These are phyloP conservation scores for Albophoma yamanashiensis DNA, from an alignment of 2,329 filamentous ascomycete genomes.

Conservation along the genomic window DNA sequence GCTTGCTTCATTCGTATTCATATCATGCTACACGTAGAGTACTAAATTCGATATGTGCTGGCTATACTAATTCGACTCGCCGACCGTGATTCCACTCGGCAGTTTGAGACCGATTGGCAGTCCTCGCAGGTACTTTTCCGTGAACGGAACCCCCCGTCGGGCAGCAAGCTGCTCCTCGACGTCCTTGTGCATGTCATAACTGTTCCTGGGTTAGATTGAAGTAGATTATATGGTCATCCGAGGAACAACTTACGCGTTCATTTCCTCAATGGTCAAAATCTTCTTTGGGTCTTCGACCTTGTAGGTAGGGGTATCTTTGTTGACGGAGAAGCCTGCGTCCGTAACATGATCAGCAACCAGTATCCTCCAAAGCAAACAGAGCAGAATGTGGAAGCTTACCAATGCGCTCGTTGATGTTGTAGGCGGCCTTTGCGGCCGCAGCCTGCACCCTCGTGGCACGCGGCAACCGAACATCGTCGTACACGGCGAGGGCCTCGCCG, in stretches of 20 bases:
- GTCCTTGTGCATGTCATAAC: constrained; percentile 49
- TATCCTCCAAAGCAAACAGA: background rate
- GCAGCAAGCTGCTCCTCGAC: constrained; percentile 36
- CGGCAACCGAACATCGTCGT: constrained; percentile 42
- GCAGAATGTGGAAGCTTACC: constrained; percentile 20
- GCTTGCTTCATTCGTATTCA: too few relatives aligned
- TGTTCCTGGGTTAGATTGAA: constrained; percentile 8
- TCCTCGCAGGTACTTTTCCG: constrained; percentile 27
- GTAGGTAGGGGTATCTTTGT: constrained; percentile 44
- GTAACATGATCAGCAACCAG: background rate
- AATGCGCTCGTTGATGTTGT: constrained; percentile 54
- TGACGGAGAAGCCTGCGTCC: constrained; percentile 47
- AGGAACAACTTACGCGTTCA: constrained; percentile 44
- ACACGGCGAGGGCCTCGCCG: constrained; percentile 33
- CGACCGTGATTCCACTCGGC: constrained; percentile 34
- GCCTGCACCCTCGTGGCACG: constrained; percentile 45
- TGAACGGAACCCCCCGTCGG: constrained; percentile 20
- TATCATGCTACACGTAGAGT: background rate
- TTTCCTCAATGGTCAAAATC: constrained; percentile 58
- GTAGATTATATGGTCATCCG: too few relatives aligned
- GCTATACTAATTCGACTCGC: constrained; percentile 5
- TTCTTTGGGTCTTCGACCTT: constrained; percentile 50
- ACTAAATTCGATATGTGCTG: background rate
- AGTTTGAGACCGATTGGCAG: constrained; percentile 36
- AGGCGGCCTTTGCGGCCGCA: constrained; percentile 44